Percentiles rank a stretch among this genome's conserved stretches.
These are phyloP conservation scores for Beauveria sp. DNA, from an alignment of 2,329 filamentous ascomycete genomes.

Conservation along the genomic window DNA sequence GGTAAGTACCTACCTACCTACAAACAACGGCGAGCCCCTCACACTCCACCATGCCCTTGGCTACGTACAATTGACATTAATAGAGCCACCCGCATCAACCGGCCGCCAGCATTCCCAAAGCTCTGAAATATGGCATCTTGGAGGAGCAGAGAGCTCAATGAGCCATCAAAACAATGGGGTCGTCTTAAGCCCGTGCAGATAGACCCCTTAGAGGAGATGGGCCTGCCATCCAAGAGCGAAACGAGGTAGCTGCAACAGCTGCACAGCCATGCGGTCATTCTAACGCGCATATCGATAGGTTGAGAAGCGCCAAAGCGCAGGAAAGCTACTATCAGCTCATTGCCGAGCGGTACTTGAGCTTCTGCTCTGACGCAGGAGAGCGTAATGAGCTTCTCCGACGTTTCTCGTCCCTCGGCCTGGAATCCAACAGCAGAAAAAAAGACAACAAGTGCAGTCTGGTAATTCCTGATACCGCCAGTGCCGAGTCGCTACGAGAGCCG, in stretches of 20 bases:
- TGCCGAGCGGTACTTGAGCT: constrained; percentile 79
- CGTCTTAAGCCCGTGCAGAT: constrained; percentile 65
- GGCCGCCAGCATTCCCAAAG: not conserved
- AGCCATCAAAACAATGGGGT: constrained; percentile 52
- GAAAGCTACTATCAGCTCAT: constrained; percentile 83
- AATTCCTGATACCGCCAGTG: constrained; percentile 8
- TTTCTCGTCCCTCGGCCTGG: constrained; percentile 54
- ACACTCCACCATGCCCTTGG: not conserved
- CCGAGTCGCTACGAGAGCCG: constrained; percentile 14
- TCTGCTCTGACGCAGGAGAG: constrained; percentile 68
- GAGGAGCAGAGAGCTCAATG: constrained; percentile 24
- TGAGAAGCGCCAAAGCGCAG: constrained; percentile 70
- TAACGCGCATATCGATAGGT: constrained; percentile 31
- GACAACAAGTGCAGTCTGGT: not conserved
- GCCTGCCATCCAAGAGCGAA: constrained; percentile 86
- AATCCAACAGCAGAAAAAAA: not conserved
- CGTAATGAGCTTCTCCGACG: constrained; percentile 66
- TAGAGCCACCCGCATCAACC: not conserved
- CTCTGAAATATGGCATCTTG: constrained; percentile 13
- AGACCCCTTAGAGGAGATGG: constrained; percentile 74
- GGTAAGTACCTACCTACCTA: too few relatives aligned
- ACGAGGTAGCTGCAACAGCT: constrained; percentile 49
- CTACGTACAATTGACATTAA: not conserved
- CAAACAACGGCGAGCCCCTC: not conserved
- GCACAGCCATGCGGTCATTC: constrained; percentile 11